phyloP scores from a whole-genome alignment of 2,329 filamentous ascomycete genomes.

The Fusarium sp. region DNA sequence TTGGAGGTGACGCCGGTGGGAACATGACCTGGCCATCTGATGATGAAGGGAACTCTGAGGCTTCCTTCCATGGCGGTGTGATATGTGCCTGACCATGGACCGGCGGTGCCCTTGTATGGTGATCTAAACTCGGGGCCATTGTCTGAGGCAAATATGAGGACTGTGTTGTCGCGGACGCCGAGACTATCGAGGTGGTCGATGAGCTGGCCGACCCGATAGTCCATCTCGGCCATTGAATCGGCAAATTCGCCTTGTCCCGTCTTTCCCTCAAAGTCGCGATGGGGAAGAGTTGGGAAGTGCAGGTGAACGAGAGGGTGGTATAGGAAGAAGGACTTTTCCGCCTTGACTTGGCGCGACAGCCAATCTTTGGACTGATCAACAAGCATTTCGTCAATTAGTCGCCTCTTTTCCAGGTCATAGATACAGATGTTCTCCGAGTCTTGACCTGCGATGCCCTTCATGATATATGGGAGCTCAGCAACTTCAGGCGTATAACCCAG shows the following conservation, averaged over 20 bases:
- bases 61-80: constrained; percentile 52
- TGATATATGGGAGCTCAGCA: constrained; percentile 48
- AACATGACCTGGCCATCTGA: constrained; percentile 47
- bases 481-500: constrained; percentile 47
- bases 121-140: constrained; percentile 49
- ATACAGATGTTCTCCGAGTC: constrained; percentile 45
- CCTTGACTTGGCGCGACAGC: constrained; percentile 40
- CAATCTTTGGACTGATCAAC: constrained; percentile 47
- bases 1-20: constrained; percentile 42
- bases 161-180: constrained; percentile 44
- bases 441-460: constrained; percentile 42
- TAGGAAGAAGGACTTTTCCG: constrained; percentile 43
- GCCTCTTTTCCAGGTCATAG: constrained; percentile 46
- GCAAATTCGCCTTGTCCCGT: constrained; percentile 47
- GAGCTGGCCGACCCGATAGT: constrained; percentile 45
- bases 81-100: constrained; percentile 49
- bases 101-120: constrained; percentile 47
- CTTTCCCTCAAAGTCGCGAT: constrained; percentile 43
- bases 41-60: constrained; percentile 48
- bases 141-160: constrained; percentile 50
- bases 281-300: constrained; percentile 48
- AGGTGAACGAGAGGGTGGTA: constrained; percentile 49
- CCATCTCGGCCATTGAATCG: constrained; percentile 49
- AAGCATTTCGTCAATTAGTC: constrained; percentile 47
- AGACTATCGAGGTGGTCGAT: constrained; percentile 46